Evolutionary conservation across 2,329 filamentous ascomycete species (phyloP), one percentile per base, ranked within the genome.

Genomic region (Daldinia sp.): DNA sequence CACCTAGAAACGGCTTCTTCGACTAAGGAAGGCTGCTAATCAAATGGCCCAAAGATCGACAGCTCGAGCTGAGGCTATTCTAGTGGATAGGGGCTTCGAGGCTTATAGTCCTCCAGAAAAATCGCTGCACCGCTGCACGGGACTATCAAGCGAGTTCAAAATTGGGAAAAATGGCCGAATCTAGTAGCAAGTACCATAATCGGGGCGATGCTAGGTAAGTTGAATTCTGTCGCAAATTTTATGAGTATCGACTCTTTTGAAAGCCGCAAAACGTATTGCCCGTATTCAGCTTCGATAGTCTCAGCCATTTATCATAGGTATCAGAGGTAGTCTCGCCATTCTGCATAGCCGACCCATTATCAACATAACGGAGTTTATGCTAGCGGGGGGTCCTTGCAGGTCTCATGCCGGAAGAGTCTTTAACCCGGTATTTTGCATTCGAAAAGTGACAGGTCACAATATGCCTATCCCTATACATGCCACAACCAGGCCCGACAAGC

Each of bases 361-460:
- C 67, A 72, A 68, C 67, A 72, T 72, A 65, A 64, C 64, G 67
- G 57, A 68, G 55, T 67, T 72, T 72, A 70, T 70, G 67, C 64
- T 70, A 67, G 67, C 64, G 64, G 69, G 68, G 69, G 69, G 69
- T 72, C 69, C 69, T 72, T 72, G 69, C 69, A 71, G 66, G 67
- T 69, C 67, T 71, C 69, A 65, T 63, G 58, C 61, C 69, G 66
- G 67, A 69, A 62, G 67, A 50, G 58, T 42, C 56, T 70, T 60
- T 63, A 70, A 65, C 69, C 69, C 69, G 69, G 69, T 72, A 67
- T 67, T 67, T 64, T 70, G 62, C 69, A 69, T 67, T 67, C 53
- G 63, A 60, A 71, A 72, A 70, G 57, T 72, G 69, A 72, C 67
- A 72, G 67, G 67, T 72, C 69, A 72, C 60, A 68, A 65, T 66